phyloP scores from a whole-genome alignment of 495 filamentous ascomycete species.

The Lasiosphaeria ovina region DNA sequence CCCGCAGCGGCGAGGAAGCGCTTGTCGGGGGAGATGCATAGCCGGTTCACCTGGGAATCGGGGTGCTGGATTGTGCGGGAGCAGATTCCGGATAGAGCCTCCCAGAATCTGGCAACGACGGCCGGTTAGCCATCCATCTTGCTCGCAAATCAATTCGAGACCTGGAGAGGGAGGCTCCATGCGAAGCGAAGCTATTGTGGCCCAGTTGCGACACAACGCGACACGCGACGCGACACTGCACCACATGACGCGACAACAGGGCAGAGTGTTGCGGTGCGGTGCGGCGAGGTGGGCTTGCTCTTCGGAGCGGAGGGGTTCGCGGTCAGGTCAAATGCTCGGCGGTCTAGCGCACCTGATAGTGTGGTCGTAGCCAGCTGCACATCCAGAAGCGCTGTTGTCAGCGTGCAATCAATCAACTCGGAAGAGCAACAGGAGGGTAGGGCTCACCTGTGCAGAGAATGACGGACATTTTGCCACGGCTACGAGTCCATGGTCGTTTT shows the following conservation, averaged over 20 bases:
- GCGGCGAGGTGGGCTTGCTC: too few species aligned
- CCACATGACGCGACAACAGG: too few species aligned
- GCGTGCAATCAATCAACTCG: conserved; percentile 11
- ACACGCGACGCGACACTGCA: too few species aligned
- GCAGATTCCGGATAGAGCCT: conserved; percentile 95
- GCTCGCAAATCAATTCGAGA: too few species aligned
- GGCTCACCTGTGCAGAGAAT: conserved; percentile 80
- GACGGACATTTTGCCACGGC: conserved; percentile 64
- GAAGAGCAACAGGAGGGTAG: neutral
- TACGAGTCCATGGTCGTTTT: conserved; percentile 22
- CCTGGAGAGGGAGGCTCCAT: too few species aligned
- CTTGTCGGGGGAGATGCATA: conserved; percentile 98
- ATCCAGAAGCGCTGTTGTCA: neutral
- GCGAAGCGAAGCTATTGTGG: too few species aligned
- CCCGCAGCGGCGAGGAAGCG: conserved; percentile 92
- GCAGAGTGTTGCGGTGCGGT: too few species aligned
- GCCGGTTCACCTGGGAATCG: conserved; percentile 95
- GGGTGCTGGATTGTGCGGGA: conserved; percentile 96
- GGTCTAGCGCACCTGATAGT: conserved; percentile 75
- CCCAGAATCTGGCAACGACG: conserved; percentile 74
- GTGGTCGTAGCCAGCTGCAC: conserved; percentile 91
- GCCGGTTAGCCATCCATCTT: conserved; percentile 5
- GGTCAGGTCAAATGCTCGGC: too few species aligned
- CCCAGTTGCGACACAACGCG: too few species aligned
- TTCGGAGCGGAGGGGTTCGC: too few species aligned